phyloP scores from a whole-genome alignment of 139 green algal genomes.

The Coelastrella sp. region DNA sequence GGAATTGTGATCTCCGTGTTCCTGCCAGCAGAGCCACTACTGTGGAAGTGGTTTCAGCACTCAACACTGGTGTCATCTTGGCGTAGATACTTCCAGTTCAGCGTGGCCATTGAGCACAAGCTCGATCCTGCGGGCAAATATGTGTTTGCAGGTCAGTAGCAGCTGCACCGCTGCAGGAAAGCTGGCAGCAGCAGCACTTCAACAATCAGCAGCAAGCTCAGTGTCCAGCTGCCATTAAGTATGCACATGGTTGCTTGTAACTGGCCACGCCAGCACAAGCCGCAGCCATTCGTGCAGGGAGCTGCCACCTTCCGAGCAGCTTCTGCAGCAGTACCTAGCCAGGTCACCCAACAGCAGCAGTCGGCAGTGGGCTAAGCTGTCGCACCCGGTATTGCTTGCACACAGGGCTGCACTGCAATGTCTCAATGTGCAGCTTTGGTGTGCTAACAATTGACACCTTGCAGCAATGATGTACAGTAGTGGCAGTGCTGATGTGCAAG shows the following conservation, averaged over 20 bases:
- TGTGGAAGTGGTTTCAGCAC: constrained; percentile 42
- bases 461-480: no score
- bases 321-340: no score
- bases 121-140: constrained; percentile 15
- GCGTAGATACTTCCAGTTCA: constrained; percentile 44
- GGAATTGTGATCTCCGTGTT: constrained; percentile 31
- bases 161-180: neutral
- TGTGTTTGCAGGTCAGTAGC: constrained; percentile 42
- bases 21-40: constrained; percentile 40
- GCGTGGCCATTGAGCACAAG: constrained; percentile 17
- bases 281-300: no score
- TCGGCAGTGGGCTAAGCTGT: no score
- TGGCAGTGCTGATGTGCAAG: no score
- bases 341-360: no score
- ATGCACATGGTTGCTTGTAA: neutral
- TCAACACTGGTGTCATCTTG: constrained; percentile 19
- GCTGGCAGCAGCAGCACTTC: neutral
- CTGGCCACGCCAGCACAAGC: no score
- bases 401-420: no score
- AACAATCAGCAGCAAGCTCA: neutral
- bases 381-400: no score
- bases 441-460: no score
- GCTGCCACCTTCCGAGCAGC: no score
- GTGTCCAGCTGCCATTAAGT: neutral
- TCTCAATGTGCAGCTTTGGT: no score